A percentile compares a stretch with the other conserved stretches of the same genome.
Evolutionary conservation across 2,329 filamentous ascomycete species (phyloP).

Genomic region (Colletotrichum echinochloae): DNA sequence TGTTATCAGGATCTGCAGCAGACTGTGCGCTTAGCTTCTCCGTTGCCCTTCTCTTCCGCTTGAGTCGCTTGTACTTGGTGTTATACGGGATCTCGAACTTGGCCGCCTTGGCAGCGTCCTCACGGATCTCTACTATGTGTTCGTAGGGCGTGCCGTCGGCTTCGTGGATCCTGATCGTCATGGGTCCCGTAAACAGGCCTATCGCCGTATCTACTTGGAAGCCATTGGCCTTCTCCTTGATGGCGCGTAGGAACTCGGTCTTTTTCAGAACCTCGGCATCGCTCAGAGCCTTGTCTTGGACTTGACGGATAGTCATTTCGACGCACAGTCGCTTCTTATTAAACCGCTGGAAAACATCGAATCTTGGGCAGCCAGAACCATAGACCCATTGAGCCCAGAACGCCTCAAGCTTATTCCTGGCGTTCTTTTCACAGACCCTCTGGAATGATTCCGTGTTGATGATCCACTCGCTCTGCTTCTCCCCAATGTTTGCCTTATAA

Average conservation of each 20-base stretch:
- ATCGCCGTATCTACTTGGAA: slow-evolving; percentile 78
- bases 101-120: slow-evolving; percentile 77
- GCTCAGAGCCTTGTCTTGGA: slow-evolving; percentile 61
- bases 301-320: slow-evolving; percentile 88
- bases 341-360: slow-evolving; percentile 88
- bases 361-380: slow-evolving; percentile 88
- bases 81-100: slow-evolving; percentile 98
- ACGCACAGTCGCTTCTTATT: slow-evolving; percentile 98
- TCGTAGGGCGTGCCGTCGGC: slow-evolving; percentile 98
- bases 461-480: slow-evolving; percentile 74
- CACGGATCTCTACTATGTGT: slow-evolving; percentile 95
- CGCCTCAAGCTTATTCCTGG: slow-evolving; percentile 85
- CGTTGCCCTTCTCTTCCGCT: slow-evolving; percentile 71
- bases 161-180: slow-evolving; percentile 98
- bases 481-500: slow-evolving; percentile 80
- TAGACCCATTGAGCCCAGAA: slow-evolving; percentile 97
- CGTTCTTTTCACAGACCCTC: slow-evolving; percentile 86
- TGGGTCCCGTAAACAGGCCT: slow-evolving; percentile 90
- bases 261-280: slow-evolving; percentile 54
- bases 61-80: slow-evolving; percentile 98
- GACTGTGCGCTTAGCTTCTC: slow-evolving; percentile 69
- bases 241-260: slow-evolving; percentile 83
- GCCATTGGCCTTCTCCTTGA: slow-evolving; percentile 80
- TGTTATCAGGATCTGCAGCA: slow-evolving; percentile 63
- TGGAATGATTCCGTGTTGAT: slow-evolving; percentile 82